Evolutionary conservation across 345 rosid genomes (phyloP), one percentile per base, ranked within the genome.

Genomic region (Camelina sativa): DNA sequence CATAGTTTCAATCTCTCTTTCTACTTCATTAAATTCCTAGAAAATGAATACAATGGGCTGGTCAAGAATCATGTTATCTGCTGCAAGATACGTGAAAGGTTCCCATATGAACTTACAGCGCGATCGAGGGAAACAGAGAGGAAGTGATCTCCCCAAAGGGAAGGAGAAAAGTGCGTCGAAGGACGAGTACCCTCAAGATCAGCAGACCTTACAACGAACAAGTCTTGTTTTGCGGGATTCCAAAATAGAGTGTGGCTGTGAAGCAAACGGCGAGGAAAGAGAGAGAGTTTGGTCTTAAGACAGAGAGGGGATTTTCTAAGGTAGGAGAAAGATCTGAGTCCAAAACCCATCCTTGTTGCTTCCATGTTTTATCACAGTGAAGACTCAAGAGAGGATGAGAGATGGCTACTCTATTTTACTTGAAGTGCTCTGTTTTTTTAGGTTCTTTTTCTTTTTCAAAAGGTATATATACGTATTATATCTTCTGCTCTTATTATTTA

Each of bases 101-200:
- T 23, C 25, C 2, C 25, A 23, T 23, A 23, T 23, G 25, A 2
- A 56, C 38, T 56, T 56, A 56, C 61, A 56, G 38, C 15, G 38
- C 7, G 9, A 11, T 54, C 40, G 40, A 22, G 3, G 25, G 65
- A 50, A 57, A 13, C 28, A 47, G 65, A 34, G 58, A 66, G 50
- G 67, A 66, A 51, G 12, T 58, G 67, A 65, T 65, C 72, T 47
- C 66, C 72, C 65, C 47, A 58, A 23, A 57, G 3, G 17, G 78
- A 34, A 15, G 78, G 78, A 56, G 60, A 1, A 66, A 74, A 66
- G 6, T 43, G 10, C 11, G 17, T 2, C 66, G 6, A 57, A 7
- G 72, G 67, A 57, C 78, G 72, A 16, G 20, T 57, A 16, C 22
- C 58, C 30, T 74, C 72, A 58, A 57, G 72, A 66, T 74, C 10